A percentile compares a stretch with the other conserved stretches of the same genome.
These are phyloP conservation scores for Diatrype stigma DNA, from an alignment of 2,329 filamentous ascomycete species.

Conservation along the genomic window DNA sequence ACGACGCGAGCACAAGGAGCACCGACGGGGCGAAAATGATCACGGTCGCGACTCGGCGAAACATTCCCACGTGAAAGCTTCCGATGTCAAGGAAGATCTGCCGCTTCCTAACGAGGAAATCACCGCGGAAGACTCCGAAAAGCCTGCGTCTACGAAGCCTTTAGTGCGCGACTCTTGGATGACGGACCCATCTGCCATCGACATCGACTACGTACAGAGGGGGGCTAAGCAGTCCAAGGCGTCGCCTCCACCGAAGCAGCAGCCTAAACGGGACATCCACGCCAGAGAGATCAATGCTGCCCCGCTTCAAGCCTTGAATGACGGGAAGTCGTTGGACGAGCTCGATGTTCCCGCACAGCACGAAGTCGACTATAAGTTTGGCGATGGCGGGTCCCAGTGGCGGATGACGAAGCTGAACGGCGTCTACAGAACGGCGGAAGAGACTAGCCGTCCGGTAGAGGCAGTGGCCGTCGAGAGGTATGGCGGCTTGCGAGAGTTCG, in stretches of 20 bases:
- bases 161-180: slow-evolving; percentile 87
- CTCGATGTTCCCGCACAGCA: slow-evolving; percentile 50
- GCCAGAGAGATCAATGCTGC: slow-evolving; percentile 72
- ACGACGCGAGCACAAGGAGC: slow-evolving; percentile 21
- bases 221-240: slow-evolving; percentile 51
- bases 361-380: slow-evolving; percentile 77
- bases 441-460: slow-evolving; percentile 68
- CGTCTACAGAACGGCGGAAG: slow-evolving; percentile 75
- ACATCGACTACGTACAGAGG: slow-evolving; percentile 77
- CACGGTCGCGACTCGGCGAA: slow-evolving; percentile 29
- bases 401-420: slow-evolving; percentile 91
- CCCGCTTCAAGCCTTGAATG: slow-evolving; percentile 58
- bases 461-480: slow-evolving; percentile 80
- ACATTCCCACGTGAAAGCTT: slow-evolving; percentile 35
- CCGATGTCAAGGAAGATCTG: slow-evolving; percentile 47
- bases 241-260: slow-evolving; percentile 45
- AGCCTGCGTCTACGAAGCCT: slow-evolving; percentile 26
- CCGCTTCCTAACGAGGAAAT: slow-evolving; percentile 50
- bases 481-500: slow-evolving; percentile 77
- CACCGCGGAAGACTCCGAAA: slow-evolving; percentile 21
- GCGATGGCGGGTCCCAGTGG: slow-evolving; percentile 87
- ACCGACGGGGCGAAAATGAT: slow-evolving; percentile 19
- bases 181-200: slow-evolving; percentile 76
- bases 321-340: slow-evolving; percentile 51
- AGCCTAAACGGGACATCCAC: slow-evolving; percentile 69